Conservation (phyloP, 805 yeast species). For the Kodamaea kakaduensis region DNA sequence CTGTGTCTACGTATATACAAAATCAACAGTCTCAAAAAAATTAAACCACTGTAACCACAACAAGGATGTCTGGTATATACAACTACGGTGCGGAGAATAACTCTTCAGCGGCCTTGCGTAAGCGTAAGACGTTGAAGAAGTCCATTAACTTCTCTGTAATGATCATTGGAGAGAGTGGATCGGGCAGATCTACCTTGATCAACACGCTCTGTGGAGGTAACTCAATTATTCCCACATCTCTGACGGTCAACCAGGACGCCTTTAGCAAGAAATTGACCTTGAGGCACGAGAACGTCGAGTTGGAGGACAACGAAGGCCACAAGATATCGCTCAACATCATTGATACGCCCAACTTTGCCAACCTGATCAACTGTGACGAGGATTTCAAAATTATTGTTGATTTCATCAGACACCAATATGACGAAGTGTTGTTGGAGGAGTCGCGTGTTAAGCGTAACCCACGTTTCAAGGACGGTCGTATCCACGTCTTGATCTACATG, state of each 20-base stretch:
- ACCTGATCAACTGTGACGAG: constrained; percentile 61
- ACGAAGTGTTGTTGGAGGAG: constrained; percentile 77
- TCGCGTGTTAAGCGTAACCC: constrained; percentile 81
- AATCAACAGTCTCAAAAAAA: too few species aligned
- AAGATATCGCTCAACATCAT: constrained; percentile 71
- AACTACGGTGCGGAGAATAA: constrained; percentile 21
- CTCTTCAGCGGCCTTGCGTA: constrained; percentile 43
- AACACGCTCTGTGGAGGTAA: constrained; percentile 87
- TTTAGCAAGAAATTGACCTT: constrained; percentile 48
- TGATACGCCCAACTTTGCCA: constrained; percentile 84
- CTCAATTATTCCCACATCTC: constrained; percentile 65
- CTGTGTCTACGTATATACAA: too few species aligned
- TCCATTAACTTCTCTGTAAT: constrained; percentile 80
- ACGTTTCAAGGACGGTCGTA: constrained; percentile 77
- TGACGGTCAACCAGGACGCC: constrained; percentile 58
- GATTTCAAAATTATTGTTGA: constrained; percentile 71
- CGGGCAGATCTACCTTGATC: constrained; percentile 89
- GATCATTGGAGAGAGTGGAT: constrained; percentile 85
- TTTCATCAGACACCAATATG: constrained; percentile 76
- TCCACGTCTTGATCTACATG: constrained; percentile 54
- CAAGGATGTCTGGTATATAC: constrained; percentile 13
- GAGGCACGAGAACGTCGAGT: constrained; percentile 76
- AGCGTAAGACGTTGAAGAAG: constrained; percentile 76
- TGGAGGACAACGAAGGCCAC: constrained; percentile 83
- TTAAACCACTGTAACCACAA: neutral